These are phyloP conservation scores for Coffea canephora DNA, from an alignment of 257 asterid genomes.

Conservation along the genomic window DNA sequence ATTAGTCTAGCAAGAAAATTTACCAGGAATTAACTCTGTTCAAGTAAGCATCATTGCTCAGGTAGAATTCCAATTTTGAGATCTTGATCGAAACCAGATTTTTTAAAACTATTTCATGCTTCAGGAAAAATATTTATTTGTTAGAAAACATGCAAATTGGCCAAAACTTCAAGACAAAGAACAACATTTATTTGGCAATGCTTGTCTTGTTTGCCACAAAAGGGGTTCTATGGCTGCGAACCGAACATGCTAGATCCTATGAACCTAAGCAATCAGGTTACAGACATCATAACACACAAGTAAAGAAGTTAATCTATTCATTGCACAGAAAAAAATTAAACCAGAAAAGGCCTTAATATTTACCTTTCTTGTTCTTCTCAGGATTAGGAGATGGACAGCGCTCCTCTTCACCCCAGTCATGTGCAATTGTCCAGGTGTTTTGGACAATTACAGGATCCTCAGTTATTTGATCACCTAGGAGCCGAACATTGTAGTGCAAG, in stretches of 20 bases:
- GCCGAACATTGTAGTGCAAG: slow-evolving; percentile 90
- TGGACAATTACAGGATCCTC: slow-evolving; percentile 96
- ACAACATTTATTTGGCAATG: neutral
- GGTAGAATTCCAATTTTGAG: neutral
- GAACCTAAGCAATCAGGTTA: neutral
- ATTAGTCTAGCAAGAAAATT: neutral
- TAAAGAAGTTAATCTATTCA: neutral
- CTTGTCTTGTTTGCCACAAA: neutral
- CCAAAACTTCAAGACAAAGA: neutral
- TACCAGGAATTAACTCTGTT: neutral
- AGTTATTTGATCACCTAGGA: slow-evolving; percentile 84
- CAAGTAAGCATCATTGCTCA: neutral
- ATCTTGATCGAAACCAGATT: neutral
- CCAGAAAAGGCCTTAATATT: neutral
- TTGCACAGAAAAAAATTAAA: neutral
- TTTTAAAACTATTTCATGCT: neutral
- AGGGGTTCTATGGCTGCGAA: neutral
- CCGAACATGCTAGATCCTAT: neutral
- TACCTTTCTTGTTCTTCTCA: slow-evolving; percentile 73
- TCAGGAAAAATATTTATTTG: neutral
- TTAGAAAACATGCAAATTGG: neutral
- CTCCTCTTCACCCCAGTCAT: slow-evolving; percentile 97
- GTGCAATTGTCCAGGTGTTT: slow-evolving; percentile 94
- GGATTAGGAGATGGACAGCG: slow-evolving; percentile 75
- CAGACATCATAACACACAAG: neutral